phyloP scores from a whole-genome alignment of 805 yeast species.

The Blastobotrys mokoenaii region DNA sequence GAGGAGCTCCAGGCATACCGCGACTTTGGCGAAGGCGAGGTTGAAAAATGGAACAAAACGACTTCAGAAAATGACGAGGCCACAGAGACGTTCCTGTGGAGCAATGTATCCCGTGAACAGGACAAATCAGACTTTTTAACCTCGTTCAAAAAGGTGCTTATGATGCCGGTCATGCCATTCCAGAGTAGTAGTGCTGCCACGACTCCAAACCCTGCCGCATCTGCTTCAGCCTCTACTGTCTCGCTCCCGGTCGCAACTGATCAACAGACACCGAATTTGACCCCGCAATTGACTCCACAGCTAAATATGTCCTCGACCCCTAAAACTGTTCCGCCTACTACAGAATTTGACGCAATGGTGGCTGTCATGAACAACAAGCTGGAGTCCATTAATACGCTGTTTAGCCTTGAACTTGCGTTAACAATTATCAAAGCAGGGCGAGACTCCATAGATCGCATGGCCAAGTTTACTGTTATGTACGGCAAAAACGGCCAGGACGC shows the following conservation, averaged over 20 bases:
- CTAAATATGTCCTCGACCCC: neutral
- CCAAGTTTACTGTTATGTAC: slow-evolving; percentile 34
- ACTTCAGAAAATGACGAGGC: slow-evolving; percentile 39
- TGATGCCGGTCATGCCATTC: slow-evolving; percentile 25
- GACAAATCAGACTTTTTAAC: slow-evolving; percentile 45
- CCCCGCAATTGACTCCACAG: neutral
- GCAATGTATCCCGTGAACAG: slow-evolving; percentile 36
- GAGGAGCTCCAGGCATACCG: slow-evolving; percentile 25
- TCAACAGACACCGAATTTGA: neutral
- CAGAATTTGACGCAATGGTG: slow-evolving; percentile 72
- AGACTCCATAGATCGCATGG: slow-evolving; percentile 50
- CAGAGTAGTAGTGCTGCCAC: slow-evolving; percentile 1
- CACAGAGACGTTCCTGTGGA: slow-evolving; percentile 39
- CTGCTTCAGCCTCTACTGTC: neutral
- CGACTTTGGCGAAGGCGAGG: slow-evolving; percentile 20
- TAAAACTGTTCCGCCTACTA: slow-evolving; percentile 29
- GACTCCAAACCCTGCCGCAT: slow-evolving; percentile 6
- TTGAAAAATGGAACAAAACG: slow-evolving; percentile 25
- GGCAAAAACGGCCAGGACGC: slow-evolving; percentile 31
- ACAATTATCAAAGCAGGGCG: slow-evolving; percentile 63
- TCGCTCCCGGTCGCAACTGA: neutral
- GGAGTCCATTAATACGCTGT: slow-evolving; percentile 63
- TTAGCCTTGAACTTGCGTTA: slow-evolving; percentile 74
- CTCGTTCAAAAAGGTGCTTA: slow-evolving; percentile 42
- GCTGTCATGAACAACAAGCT: slow-evolving; percentile 70